Base-by-base conservation (phyloP, 106 monocot species). In the Dendrobium officinale region DNA sequence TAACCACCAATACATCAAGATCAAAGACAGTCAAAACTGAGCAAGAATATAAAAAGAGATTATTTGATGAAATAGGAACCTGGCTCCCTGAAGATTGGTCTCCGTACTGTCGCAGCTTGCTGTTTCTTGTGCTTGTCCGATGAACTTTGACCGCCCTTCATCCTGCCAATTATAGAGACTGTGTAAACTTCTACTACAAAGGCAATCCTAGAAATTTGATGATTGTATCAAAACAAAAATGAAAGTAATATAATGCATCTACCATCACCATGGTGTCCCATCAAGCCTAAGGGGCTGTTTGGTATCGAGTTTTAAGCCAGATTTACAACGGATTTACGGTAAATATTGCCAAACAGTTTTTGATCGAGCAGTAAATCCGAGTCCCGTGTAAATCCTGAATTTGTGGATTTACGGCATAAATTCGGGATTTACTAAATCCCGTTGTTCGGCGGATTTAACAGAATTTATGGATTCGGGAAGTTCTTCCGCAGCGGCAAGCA, bases 61-160 rank as follows among this genome's bases (percentile, higher is more conserved):
- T 20, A 18, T 74, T 42, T n/a, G 74, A 74, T 42, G 20, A 74
- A 20, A 42, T 74, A 44, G 20, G 13, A 48, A 76, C 76, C 76
- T 48, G 76, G 27, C 42, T 76, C 76, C 27, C 24, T 27, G 15
- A 27, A 76, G 76, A 51, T 20, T 76, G 49, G 49, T 42, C 76
- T 76, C 76, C 76, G 27, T 51, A 76, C 22, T 76, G n/a, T 48
- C 1, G 22, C 4, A 48, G 10, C 11, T 49, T 76, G 49, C 9
- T 51, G 48, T 26, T 76, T 76, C 76, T 29, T 51, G 76, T 10
- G 10, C 47, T 49, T 51, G 45, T 76, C 49, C 47, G 5, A 49
- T 13, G 76, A 76, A 76, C 42, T 49, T 51, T 47, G 51, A 15
- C 26, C 49, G 11, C 49, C 27, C 24, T 76, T 49, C 49, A 11